Evolutionary conservation across 2,329 filamentous ascomycete species (phyloP).

Genomic region (Lachnellula arida): DNA sequence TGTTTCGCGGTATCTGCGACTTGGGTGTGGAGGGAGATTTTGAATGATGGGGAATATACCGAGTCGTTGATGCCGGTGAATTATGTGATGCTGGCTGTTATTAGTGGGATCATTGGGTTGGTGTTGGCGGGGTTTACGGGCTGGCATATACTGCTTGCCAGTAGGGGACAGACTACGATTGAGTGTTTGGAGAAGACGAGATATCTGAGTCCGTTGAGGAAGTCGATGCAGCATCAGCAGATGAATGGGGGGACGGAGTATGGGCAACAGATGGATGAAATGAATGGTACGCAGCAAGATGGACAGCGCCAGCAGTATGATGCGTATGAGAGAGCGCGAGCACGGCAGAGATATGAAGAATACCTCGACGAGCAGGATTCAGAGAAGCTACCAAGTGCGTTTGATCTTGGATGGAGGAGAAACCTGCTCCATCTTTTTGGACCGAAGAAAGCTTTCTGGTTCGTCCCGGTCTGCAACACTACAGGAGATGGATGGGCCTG

Average conservation of each 20-base stretch:
- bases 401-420: constrained; percentile 77
- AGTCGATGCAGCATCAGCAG: constrained; percentile 62
- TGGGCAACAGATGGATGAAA: constrained; percentile 71
- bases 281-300: constrained; percentile 33
- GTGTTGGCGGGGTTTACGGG: constrained; percentile 84
- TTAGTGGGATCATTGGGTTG: constrained; percentile 85
- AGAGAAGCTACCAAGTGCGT: constrained; percentile 84
- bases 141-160: constrained; percentile 85
- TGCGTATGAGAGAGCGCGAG: constrained; percentile 56
- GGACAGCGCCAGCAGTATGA: constrained; percentile 35
- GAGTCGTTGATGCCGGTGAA: constrained; percentile 83
- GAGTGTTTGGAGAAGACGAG: constrained; percentile 94
- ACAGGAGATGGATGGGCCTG: constrained; percentile 91
- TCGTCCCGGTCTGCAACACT: constrained; percentile 76
- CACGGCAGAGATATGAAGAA: constrained; percentile 64
- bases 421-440: constrained; percentile 85
- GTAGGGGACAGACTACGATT: constrained; percentile 83
- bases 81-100: constrained; percentile 79
- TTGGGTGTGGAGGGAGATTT: constrained; percentile 84
- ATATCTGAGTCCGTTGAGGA: constrained; percentile 77
- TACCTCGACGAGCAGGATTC: constrained; percentile 91
- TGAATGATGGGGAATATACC: constrained; percentile 63
- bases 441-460: constrained; percentile 66
- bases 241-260: constrained; percentile 48
- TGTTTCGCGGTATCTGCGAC: constrained; percentile 69